Percentiles rank a stretch among this genome's conserved stretches.
Evolutionary conservation across 176 grass and related monocot genomes (phyloP).

Genomic region (barley (Hordeum vulgare)): DNA sequence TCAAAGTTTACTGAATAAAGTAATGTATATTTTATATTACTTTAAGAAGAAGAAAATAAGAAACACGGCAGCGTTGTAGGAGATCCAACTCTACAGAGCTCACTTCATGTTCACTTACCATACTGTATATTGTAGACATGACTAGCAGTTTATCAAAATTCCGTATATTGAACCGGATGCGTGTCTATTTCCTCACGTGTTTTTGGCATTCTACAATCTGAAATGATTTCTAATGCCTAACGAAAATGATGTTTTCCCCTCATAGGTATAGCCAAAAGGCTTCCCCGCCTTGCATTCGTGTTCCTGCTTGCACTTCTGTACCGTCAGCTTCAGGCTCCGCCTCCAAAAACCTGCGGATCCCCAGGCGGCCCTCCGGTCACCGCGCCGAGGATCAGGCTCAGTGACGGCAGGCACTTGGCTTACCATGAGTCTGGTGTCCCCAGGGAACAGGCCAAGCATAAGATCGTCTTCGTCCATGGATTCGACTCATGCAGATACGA

Average conservation of each 20-base stretch:
- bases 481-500: constrained; percentile 74
- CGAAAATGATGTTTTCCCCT: neutral
- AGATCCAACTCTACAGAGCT: neutral
- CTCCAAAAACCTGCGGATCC: constrained; percentile 44
- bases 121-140: neutral
- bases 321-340: constrained; percentile 43
- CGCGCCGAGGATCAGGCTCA: constrained; percentile 40
- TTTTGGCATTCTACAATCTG: neutral
- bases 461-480: constrained; percentile 76
- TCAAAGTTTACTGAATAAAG: too few relatives aligned
- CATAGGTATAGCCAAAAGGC: constrained; percentile 30
- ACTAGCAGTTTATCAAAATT: neutral
- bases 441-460: constrained; percentile 47
- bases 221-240: neutral
- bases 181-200: neutral
- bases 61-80: too few relatives aligned
- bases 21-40: too few relatives aligned
- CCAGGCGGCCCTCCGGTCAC: constrained; percentile 48
- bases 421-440: constrained; percentile 70
- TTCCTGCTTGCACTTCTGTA: constrained; percentile 33
- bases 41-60: too few relatives aligned
- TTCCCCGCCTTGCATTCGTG: constrained; percentile 28
- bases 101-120: neutral
- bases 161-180: neutral
- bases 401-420: constrained; percentile 69